Evolutionary conservation across 1,284 basidiomycete genomes (phyloP).

Genomic region (Cutaneotrichosporon dermatis): DNA sequence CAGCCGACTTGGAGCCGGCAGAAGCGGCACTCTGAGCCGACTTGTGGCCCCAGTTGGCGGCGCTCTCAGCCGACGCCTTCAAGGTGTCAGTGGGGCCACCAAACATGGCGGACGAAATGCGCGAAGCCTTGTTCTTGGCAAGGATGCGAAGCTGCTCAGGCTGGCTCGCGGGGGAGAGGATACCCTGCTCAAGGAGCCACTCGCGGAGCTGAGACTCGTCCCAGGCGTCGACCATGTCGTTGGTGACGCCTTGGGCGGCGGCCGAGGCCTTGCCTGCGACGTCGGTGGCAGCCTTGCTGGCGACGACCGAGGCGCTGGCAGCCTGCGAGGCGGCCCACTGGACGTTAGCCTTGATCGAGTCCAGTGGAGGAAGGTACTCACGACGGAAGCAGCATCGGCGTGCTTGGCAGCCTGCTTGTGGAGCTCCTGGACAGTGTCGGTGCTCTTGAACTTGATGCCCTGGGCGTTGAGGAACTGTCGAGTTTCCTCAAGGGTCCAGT

Average conservation of each 20-base stretch:
- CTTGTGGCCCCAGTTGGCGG: conserved; percentile 51
- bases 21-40: background rate
- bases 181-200: conserved; percentile 79
- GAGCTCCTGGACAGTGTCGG: conserved; percentile 42
- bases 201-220: conserved; percentile 72
- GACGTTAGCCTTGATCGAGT: background rate
- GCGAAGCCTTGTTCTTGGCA: conserved; percentile 62
- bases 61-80: conserved; percentile 22
- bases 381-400: conserved; percentile 53
- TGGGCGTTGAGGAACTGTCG: conserved; percentile 67
- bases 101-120: conserved; percentile 56
- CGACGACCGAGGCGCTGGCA: background rate
- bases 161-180: conserved; percentile 72
- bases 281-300: conserved; percentile 56
- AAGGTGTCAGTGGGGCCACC: conserved; percentile 53
- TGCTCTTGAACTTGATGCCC: conserved; percentile 59
- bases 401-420: conserved; percentile 55
- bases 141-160: conserved; percentile 72
- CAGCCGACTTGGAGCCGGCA: background rate
- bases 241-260: conserved; percentile 41
- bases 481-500: conserved; percentile 64
- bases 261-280: conserved; percentile 61
- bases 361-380: conserved; percentile 15
- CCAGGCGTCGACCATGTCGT: conserved; percentile 55
- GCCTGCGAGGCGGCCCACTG: conserved; percentile 37